Conservation (phyloP, 208 protist genomes). For the Porcisia hertigi region DNA sequence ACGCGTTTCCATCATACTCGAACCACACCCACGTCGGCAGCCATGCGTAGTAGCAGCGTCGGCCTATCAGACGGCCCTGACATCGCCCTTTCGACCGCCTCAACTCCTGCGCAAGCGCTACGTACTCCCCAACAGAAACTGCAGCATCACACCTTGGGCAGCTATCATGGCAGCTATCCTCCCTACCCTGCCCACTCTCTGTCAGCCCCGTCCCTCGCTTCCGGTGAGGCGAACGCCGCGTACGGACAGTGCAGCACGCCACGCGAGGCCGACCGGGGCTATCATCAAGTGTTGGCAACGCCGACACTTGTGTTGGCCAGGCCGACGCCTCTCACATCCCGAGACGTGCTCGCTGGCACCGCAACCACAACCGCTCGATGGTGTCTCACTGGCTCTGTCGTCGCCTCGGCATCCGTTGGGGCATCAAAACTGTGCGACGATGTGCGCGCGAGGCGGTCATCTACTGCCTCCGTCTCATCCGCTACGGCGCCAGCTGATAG, state of each 20-base stretch:
- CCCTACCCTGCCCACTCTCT: neutral
- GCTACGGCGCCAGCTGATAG: neutral
- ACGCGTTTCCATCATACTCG: neutral
- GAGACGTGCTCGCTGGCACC: neutral
- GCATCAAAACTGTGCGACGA: neutral
- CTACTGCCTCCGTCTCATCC: neutral
- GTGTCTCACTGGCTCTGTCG: neutral
- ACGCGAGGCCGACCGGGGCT: neutral
- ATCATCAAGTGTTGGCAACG: neutral
- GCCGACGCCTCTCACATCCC: neutral
- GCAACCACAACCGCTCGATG: neutral
- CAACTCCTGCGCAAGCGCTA: conserved; percentile 5
- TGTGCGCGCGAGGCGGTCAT: neutral
- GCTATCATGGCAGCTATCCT: neutral
- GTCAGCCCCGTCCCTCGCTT: neutral
- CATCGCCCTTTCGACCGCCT: neutral
- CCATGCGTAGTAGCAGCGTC: conserved; percentile 6
- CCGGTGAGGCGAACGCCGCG: neutral
- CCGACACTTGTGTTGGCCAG: neutral
- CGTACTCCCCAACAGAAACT: neutral
- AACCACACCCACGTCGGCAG: neutral
- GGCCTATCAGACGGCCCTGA: conserved; percentile 7
- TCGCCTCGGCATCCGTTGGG: neutral
- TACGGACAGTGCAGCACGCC: conserved; percentile 13
- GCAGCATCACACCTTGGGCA: neutral